Evolutionary conservation across 2,329 filamentous ascomycete genomes (phyloP).

Genomic region (Incumbomyces lentus): DNA sequence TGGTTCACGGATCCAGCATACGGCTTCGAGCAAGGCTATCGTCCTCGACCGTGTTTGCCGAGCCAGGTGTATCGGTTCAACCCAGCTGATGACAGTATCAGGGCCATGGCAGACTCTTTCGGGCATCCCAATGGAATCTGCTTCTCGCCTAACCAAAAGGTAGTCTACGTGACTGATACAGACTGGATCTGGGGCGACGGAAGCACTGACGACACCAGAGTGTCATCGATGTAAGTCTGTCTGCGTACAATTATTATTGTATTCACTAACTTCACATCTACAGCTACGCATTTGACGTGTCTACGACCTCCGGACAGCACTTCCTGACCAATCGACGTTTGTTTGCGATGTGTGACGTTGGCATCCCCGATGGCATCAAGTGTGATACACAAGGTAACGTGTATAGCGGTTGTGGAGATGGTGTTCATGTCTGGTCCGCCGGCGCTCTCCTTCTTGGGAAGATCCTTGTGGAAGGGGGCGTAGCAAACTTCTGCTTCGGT

Average conservation of each 20-base stretch:
- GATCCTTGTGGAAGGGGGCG: constrained; percentile 40
- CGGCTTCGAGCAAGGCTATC: constrained; percentile 27
- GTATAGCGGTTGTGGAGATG: constrained; percentile 45
- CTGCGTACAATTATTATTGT: constrained; percentile 34
- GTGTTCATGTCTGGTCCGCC: constrained; percentile 43
- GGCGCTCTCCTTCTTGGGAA: constrained; percentile 44
- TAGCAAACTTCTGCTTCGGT: constrained; percentile 42
- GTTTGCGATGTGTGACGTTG: constrained; percentile 41
- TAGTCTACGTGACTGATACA: constrained; percentile 32
- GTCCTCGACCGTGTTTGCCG: constrained; percentile 26
- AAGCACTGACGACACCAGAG: constrained; percentile 32
- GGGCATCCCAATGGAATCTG: constrained; percentile 33
- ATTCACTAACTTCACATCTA: constrained; percentile 16
- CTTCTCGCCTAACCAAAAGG: constrained; percentile 30
- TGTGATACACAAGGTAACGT: constrained; percentile 45
- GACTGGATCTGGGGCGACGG: constrained; percentile 25
- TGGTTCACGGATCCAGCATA: constrained; percentile 33
- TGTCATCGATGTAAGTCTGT: constrained; percentile 29
- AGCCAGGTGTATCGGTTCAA: constrained; percentile 30
- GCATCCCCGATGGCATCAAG: constrained; percentile 39
- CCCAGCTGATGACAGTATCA: constrained; percentile 24
- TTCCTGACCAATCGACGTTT: constrained; percentile 42
- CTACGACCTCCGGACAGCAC: constrained; percentile 21
- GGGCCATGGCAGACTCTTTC: constrained; percentile 30
- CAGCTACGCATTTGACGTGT: constrained; percentile 32